Evolutionary conservation across 176 grass and related monocot genomes (phyloP), one percentile per base, ranked within the genome.

Genomic region (Tillandsia leiboldiana): DNA sequence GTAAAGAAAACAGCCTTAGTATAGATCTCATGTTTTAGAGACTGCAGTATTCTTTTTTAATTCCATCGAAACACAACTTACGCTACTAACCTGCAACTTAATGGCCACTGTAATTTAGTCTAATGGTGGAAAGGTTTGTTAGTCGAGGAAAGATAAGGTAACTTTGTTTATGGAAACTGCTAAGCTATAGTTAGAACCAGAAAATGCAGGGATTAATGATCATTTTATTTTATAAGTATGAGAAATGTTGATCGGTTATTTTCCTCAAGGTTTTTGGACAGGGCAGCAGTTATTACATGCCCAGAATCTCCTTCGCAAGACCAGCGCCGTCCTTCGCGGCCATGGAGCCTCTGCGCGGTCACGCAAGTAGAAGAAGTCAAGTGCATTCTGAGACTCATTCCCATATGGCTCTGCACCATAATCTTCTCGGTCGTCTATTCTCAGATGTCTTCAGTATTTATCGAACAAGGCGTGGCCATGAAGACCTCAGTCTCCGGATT

Each of bases 291-390:
- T 22, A 3, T 78, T 18, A 26, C 42, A 13, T 62, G 75, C 26
- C 27, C 3, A 26, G 51, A 8, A 13, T 50, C 18, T 58, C 15
- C 12, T 50, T 49, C 8, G 15, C 70, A 65, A 6, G 71, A 69
- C 51, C 51, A 68, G 54, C 29, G 27, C 6, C 22, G 48, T 56
- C 33, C 78, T 24, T 26, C 62, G 9, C 42, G 64, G 22, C 65
- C 75, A 56, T 79, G 82, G 74, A 71, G 61, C 10, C 49, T 78
- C 13, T 85, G 78, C 78, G 53, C 86, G 2, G 70, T 89, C 3
- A 89, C 78, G 10, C 86, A 89, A 58, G 86, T 89, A 28, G 86
- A 89, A 68, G 82, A 89, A 14, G 67, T 89, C 17, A 85, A 89
- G 52, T 85, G 78, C 82, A 82, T 85, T 22, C 75, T 89, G 4